phyloP scores from a whole-genome alignment of 192 early-diverging fungal species.

The Allomyces macrogynus region DNA sequence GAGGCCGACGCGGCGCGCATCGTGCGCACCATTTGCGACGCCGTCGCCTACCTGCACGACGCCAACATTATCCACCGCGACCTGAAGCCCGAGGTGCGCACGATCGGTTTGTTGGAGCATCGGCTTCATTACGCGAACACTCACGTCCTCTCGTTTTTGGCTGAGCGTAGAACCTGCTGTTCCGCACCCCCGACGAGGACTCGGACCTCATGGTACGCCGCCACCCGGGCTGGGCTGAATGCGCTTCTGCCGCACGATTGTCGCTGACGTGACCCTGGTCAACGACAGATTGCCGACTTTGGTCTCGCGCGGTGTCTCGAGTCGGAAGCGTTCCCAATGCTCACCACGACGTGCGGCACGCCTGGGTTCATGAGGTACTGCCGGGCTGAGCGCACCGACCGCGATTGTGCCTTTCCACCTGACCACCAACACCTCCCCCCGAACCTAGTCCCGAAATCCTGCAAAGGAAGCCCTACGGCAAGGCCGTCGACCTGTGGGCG shows the following conservation, averaged over 20 bases:
- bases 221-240: conserved; percentile 11
- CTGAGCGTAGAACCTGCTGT: conserved; percentile 46
- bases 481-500: conserved; percentile 84
- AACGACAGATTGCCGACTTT: conserved; percentile 46
- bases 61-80: conserved; percentile 65
- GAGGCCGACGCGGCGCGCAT: conserved; percentile 62
- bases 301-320: conserved; percentile 49
- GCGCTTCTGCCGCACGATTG: too few relatives aligned
- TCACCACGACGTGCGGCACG: conserved; percentile 56
- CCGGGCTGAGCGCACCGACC: too few relatives aligned
- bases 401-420: too few relatives aligned
- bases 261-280: too few relatives aligned
- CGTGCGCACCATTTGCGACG: conserved; percentile 48
- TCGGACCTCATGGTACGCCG: conserved; percentile 21
- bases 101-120: background rate
- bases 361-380: conserved; percentile 50
- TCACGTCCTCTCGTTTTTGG: background rate
- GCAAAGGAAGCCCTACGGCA: conserved; percentile 60
- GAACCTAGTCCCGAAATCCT: conserved; percentile 43
- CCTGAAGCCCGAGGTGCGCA: conserved; percentile 13
- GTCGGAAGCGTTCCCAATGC: conserved; percentile 26
- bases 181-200: conserved; percentile 31
- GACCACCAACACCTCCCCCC: background rate
- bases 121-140: conserved; percentile 1
- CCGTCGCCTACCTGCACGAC: conserved; percentile 65